These are phyloP conservation scores for Bolboschoenus planiculmis DNA, from an alignment of 176 grass and related monocot species.

Conservation along the genomic window DNA sequence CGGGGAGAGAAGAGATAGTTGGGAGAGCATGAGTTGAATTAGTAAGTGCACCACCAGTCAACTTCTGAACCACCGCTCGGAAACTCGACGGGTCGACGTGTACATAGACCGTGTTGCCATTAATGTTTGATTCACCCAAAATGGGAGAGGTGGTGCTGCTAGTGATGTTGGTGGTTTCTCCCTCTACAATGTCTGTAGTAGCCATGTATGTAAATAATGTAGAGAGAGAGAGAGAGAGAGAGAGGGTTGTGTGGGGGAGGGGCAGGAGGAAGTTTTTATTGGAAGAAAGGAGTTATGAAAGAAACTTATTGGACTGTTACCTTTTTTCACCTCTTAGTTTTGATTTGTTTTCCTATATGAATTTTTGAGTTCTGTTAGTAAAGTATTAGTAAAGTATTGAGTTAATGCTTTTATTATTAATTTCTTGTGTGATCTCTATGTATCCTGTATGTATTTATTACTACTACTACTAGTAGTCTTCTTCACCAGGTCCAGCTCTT, in stretches of 20 bases:
- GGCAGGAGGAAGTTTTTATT: conserved; percentile 31
- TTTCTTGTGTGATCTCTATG: not conserved
- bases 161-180: conserved; percentile 16
- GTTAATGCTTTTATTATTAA: not conserved
- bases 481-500: conserved; percentile 4
- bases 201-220: not conserved
- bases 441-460: not conserved
- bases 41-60: conserved; percentile 40
- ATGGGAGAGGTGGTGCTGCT: conserved; percentile 7
- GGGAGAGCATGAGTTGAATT: not conserved
- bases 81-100: conserved; percentile 64
- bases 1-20: not conserved
- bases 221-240: not conserved
- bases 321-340: not conserved
- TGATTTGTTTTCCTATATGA: not conserved
- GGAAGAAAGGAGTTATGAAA: conserved; percentile 25
- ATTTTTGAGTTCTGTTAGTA: not conserved
- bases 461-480: not conserved
- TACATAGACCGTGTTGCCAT: conserved; percentile 51
- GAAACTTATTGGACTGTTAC: conserved; percentile 1
- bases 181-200: conserved; percentile 2
- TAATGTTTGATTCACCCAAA: not conserved
- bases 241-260: not conserved
- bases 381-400: not conserved
- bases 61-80: conserved; percentile 61